Base-by-base conservation (phyloP, 2,329 filamentous ascomycete species). In the Ophiostoma quercus region DNA sequence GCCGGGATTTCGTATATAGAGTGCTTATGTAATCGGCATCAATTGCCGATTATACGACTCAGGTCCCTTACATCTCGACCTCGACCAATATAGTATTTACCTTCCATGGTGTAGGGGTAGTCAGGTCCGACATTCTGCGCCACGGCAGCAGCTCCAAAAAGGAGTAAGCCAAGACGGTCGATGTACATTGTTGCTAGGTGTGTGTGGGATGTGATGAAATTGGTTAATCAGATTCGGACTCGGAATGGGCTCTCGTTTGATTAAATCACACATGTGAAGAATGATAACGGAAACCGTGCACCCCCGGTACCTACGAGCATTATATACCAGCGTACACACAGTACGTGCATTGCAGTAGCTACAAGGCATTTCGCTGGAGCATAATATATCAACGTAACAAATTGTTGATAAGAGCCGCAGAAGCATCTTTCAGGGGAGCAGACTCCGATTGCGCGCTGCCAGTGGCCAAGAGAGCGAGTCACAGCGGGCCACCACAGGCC, bases 101-200 rank as follows among this genome's bases (percentile, higher is more conserved):
- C 67, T 68, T 71, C 69, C 2, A 71, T n/a, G 11, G 43, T 22
- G 43, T 71, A 37, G 4, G 22, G 67, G 22, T 71, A 71, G 51
- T 71, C 54, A 4, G 69, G 67, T 1, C 69, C 69, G 19, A 67
- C 25, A 16, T 71, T 65, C 37, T 66, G 54, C 1, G 62, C 32
- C 12, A 22, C 14, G n/a, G 43, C 66, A 7, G 43, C 66, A 9
- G 34, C 47, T 14, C 29, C 68, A 62, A 66, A n/a, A 11, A 66
- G 41, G 29, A 69, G 60, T 3, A 66, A 54, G 22, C 68, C 63
- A 41, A 66, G 34, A 37, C 32, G 62, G 29, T n/a, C 34, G 34
- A 41, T 8, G 62, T 34, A 39, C 62, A 66, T 66, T 1, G 34
- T n/a, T 22, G 32, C 32, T 14, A 12, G 16, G 19, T 37, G 51